Evolutionary conservation across 169 alveolate species (phyloP).

Genomic region (Perkinsus olseni): DNA sequence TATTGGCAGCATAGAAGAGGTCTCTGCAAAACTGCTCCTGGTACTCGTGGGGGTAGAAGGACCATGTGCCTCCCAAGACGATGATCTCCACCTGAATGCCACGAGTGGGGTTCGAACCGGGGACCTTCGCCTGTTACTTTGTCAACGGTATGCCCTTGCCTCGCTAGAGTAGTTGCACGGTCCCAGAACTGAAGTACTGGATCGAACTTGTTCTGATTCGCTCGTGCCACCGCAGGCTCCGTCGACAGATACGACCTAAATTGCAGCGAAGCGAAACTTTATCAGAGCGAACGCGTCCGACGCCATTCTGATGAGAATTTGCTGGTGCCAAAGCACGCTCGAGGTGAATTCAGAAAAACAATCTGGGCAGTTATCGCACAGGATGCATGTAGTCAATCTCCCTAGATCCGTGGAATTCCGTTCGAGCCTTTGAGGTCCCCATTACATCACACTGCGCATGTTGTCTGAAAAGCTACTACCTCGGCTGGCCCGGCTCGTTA

Average conservation of each 20-base stretch:
- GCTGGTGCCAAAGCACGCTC: too few species aligned
- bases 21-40: slow-evolving; percentile 80
- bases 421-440: too few species aligned
- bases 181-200: slow-evolving; percentile 78
- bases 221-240: slow-evolving; percentile 89
- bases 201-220: slow-evolving; percentile 82
- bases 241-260: slow-evolving; percentile 74
- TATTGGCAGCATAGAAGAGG: slow-evolving; percentile 84
- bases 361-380: too few species aligned
- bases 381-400: too few species aligned
- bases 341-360: too few species aligned
- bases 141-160: slow-evolving; percentile 82
- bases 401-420: too few species aligned
- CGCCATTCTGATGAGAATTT: too few species aligned
- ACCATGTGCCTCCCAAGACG: slow-evolving; percentile 90
- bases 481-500: slow-evolving; percentile 90
- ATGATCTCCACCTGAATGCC: slow-evolving; percentile 62
- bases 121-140: slow-evolving; percentile 28
- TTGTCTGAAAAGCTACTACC: slow-evolving; percentile 19
- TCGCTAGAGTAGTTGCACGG: slow-evolving; percentile 76
- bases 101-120: not conserved
- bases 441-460: too few species aligned
- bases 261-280: too few species aligned
- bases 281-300: too few species aligned
- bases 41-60: slow-evolving; percentile 62